Base-by-base conservation (phyloP, 441 rosid genomes). In the Gossypium lobatum region DNA sequence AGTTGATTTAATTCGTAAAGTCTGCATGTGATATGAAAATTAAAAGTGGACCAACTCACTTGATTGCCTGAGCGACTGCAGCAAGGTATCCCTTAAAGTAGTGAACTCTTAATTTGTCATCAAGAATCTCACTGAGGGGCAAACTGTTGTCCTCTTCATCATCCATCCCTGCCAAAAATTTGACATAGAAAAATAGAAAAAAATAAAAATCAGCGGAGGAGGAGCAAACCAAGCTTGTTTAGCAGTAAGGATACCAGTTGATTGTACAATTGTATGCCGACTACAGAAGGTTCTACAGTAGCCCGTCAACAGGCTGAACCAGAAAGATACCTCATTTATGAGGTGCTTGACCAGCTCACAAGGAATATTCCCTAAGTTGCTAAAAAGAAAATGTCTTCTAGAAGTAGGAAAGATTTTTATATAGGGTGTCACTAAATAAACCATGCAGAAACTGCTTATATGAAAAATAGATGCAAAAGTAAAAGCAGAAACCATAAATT, bases 151-250 rank as follows among this genome's bases (percentile, higher is more conserved):
- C 67, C 1, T 88, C 86, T 77, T 90, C 91, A 53, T 90, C 93
- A 74, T 90, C 95, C 91, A 90, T 90, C 46, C 95, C 95, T 90
- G 80, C 69, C 76, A 76, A 75, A 64, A 0, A 11, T 20, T 42
- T 14, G 42, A 73, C 46, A 48, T 2, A 42, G 14, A 42, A 42
- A 10, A 42, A 42, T 42, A 42, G 14, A 42, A 42, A 42, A 42
- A 42, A 42, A 16, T 48, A 54, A 26, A 52, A 54, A 62, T 61
- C 62, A 34, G 58, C 20, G 17, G n/a, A 54, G 23, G 58, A 7
- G 14, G 18, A 59, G 72, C 13, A n/a, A 21, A 58, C 16, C 54
- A 14, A 42, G 3, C 1, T 23, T 26, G 14, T 42, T 58, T 21
- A 42, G 16, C 34, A 45, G 9, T 59, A 46, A 59, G 8, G 53